phyloP scores from a whole-genome alignment of 2,329 filamentous ascomycete species.

The Cadophora gregata region DNA sequence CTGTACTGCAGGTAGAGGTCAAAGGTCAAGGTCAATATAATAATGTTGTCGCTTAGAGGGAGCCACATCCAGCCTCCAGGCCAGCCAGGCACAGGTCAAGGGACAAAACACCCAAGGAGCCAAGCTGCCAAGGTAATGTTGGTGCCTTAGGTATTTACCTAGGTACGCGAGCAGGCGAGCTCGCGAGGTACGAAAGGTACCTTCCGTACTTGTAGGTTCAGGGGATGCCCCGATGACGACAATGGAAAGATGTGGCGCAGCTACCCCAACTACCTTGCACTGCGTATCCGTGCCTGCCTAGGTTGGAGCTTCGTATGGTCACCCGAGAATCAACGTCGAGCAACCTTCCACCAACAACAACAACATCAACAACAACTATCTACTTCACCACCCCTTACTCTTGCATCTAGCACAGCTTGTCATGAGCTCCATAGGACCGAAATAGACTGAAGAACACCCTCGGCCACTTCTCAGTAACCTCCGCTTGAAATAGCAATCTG shows the following conservation, averaged over 20 bases:
- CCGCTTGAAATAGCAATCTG: not conserved
- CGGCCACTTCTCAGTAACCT: not conserved
- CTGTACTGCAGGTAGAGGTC: no score
- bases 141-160: no score
- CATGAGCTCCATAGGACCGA: not conserved
- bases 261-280: no score
- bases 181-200: no score
- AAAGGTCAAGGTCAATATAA: no score
- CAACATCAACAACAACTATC: no score
- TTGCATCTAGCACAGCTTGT: not conserved
- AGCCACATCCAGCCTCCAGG: no score
- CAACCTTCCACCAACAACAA: not conserved
- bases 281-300: no score
- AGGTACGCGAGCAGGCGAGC: no score
- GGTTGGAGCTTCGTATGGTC: not conserved
- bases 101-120: not conserved
- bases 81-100: not conserved
- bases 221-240: not conserved
- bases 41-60: not conserved
- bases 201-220: not conserved
- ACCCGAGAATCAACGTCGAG: slow-evolving; percentile 7
- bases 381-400: not conserved
- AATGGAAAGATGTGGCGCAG: not conserved
- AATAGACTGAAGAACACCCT: not conserved
- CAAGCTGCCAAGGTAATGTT: no score